Evolutionary conservation across 1,284 basidiomycete species (phyloP), one percentile per base, ranked within the genome.

Genomic region (Leccinum pallidistipes): DNA sequence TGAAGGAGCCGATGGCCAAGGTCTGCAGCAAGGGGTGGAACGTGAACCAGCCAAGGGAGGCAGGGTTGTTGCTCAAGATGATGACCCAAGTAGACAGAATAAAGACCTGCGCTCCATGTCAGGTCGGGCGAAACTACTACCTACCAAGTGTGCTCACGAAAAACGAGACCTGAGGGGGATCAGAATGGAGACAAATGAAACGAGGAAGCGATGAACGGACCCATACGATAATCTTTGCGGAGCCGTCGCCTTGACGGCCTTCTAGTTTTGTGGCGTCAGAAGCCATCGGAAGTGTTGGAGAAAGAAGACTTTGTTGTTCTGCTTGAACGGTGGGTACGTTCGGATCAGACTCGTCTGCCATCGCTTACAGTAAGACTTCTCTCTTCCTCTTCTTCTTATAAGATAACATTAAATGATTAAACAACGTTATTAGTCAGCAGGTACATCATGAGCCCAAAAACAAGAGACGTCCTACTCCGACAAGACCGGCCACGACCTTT

Each of bases 401-500:
- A 50, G 49, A 43, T 0, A 18, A 10, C n/a, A 65, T 59, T 61
- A 65, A 59, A 9, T 57, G 52, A 70, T 73, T 70, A 70, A 71
- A 69, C 57, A 61, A 68, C 59, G 58, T 9, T 62, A 73, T 68
- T 71, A 68, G 60, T 60, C 60, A 61, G 55, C 54, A 58, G 31
- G 24, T 40, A 52, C 18, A 66, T 55, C 63, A 61, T 57, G n/a
- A 67, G 24, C 21, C 69, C 31, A 61, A 62, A 68, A 58, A 49
- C 21, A 62, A 56, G 43, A 47, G 11, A 47, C 18, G 9, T n/a
- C 34, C 40, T 18, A n/a, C 29, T 68, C 64, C 40, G 34, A 36
- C 58, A 83, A 63, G 58, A 77, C 83, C 14, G 91, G 91, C 90
- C 91, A 93, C 57, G 76, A 81, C 43, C 86, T 86, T 66, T 93